phyloP scores from a whole-genome alignment of 768 basidiomycete species.

The Phlebiopsis flavidoalba region DNA sequence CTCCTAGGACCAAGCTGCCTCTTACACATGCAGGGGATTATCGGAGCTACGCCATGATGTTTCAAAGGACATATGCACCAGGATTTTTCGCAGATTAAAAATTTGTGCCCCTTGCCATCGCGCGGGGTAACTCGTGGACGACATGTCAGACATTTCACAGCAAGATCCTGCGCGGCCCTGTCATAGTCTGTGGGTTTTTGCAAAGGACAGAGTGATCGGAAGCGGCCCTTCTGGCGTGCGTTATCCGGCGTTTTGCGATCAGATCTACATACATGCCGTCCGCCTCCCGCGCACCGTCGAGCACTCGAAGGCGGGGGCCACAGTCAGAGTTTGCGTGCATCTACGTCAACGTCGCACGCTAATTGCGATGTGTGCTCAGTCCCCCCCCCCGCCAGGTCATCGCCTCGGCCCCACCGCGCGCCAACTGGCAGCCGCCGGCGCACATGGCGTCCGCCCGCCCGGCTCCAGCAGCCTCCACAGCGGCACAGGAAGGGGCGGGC shows the following conservation, averaged over 20 bases:
- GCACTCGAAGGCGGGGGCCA: not conserved
- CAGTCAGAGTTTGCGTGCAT: not conserved
- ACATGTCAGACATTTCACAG: not conserved
- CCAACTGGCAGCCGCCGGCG: too few species aligned
- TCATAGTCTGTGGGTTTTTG: not conserved
- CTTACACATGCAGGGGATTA: not conserved
- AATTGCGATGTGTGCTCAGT: not conserved
- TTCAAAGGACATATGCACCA: not conserved
- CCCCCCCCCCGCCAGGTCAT: too few species aligned
- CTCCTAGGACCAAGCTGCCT: not conserved
- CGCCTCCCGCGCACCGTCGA: not conserved
- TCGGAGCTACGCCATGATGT: not conserved
- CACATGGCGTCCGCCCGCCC: not conserved
- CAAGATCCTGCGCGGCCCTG: not conserved
- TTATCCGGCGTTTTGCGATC: not conserved
- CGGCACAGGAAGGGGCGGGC: conserved; percentile 1
- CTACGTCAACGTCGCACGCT: not conserved
- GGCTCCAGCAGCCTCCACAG: not conserved
- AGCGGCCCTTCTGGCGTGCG: not conserved
- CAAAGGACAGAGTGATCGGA: not conserved
- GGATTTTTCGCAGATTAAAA: not conserved
- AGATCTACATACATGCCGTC: not conserved
- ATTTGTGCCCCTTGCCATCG: not conserved
- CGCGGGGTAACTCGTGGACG: not conserved
- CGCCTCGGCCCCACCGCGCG: too few species aligned